phyloP scores from a whole-genome alignment of 495 filamentous ascomycete genomes.

The Letharia columbiana region DNA sequence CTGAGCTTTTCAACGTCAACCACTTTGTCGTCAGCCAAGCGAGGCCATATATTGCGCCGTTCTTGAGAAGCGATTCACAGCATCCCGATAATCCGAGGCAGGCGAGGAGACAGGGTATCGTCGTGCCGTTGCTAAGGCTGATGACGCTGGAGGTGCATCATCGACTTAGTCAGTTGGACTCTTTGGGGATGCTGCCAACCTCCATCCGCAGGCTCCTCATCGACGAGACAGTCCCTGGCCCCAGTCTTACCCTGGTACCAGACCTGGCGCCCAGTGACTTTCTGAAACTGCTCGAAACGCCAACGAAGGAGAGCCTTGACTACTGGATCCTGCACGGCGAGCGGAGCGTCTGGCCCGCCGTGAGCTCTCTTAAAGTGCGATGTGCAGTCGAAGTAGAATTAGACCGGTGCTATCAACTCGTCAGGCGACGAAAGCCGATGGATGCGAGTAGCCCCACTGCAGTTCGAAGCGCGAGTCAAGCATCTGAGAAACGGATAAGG shows the following conservation, averaged over 20 bases:
- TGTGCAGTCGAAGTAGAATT: slow-evolving; percentile 82
- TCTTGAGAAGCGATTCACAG: slow-evolving; percentile 72
- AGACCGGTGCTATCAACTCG: slow-evolving; percentile 72
- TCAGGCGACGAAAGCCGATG: slow-evolving; percentile 50
- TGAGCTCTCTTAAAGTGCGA: slow-evolving; percentile 72
- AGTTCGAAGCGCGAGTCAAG: slow-evolving; percentile 4
- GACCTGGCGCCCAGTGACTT: slow-evolving; percentile 67
- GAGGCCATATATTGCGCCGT: slow-evolving; percentile 73
- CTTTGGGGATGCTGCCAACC: slow-evolving; percentile 59
- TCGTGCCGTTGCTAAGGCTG: slow-evolving; percentile 57
- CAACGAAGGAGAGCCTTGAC: slow-evolving; percentile 63
- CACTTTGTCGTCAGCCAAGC: slow-evolving; percentile 78
- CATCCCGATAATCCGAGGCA: slow-evolving; percentile 56
- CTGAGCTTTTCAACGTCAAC: slow-evolving; percentile 90
- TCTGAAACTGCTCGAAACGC: slow-evolving; percentile 66
- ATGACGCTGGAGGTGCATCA: slow-evolving; percentile 71
- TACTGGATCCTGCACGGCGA: slow-evolving; percentile 85
- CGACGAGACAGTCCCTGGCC: slow-evolving; percentile 77
- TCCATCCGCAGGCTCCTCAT: slow-evolving; percentile 69
- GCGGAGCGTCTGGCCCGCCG: slow-evolving; percentile 84
- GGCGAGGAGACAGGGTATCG: slow-evolving; percentile 46
- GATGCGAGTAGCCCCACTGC: slow-evolving; percentile 22
- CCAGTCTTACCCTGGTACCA: slow-evolving; percentile 74
- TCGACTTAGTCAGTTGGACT: slow-evolving; percentile 73
- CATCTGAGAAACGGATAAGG: background rate